Evolutionary conservation across 1,284 basidiomycete species (phyloP).

Genomic region (Leccinum insigne): DNA sequence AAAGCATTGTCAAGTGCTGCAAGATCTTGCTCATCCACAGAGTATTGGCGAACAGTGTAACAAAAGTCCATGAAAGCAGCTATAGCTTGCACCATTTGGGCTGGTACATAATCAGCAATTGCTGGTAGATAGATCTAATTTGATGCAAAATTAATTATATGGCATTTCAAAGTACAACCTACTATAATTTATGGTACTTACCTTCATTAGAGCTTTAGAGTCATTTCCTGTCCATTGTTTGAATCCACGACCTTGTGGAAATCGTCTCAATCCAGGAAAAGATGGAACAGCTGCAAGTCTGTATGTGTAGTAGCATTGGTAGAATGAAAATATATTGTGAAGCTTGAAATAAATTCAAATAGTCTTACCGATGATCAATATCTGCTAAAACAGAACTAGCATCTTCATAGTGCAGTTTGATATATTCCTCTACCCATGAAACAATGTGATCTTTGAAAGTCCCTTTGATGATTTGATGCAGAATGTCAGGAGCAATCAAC

Average conservation of each 20-base stretch:
- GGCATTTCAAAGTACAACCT: not conserved
- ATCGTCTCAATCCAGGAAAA: not conserved
- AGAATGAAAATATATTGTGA: not conserved
- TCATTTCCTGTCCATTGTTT: not conserved
- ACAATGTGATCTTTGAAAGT: not conserved
- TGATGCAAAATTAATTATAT: too few relatives aligned
- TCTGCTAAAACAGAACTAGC: not conserved
- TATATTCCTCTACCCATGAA: not conserved
- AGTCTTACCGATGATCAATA: not conserved
- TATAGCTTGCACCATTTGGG: constrained; percentile 11
- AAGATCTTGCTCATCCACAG: not conserved
- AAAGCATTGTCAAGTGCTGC: not conserved
- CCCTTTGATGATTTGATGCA: not conserved
- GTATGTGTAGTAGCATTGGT: not conserved
- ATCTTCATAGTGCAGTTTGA: not conserved
- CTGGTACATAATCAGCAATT: constrained; percentile 15
- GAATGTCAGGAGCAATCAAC: not conserved
- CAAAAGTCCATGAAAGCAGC: constrained; percentile 14
- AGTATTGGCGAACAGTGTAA: not conserved
- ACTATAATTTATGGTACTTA: too few relatives aligned
- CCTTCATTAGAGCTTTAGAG: too few relatives aligned
- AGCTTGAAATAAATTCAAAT: not conserved
- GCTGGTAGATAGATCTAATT: constrained; percentile 5
- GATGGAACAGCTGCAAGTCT: not conserved
- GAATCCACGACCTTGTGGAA: not conserved